Evolutionary conservation across 2,329 filamentous ascomycete species (phyloP).

Genomic region (Pezicula carpinea): DNA sequence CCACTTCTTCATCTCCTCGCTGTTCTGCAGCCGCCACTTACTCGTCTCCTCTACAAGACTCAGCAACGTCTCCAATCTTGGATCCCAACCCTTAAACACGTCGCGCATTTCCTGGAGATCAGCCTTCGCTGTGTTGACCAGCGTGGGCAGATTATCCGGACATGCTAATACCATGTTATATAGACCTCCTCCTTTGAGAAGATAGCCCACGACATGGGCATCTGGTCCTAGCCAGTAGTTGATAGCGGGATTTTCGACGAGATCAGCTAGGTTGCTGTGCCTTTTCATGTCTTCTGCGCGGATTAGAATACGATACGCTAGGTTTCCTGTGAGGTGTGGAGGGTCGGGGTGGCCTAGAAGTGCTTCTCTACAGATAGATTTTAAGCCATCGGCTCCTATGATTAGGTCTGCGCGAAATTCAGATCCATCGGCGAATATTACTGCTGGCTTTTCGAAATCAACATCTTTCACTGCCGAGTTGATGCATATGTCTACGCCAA

Average conservation of each 20-base stretch:
- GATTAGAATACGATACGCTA: constrained; percentile 38
- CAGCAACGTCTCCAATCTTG: constrained; percentile 3
- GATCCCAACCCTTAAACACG: constrained; percentile 7
- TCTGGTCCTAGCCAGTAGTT: constrained; percentile 40
- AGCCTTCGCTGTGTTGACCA: constrained; percentile 28
- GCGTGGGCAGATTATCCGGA: constrained; percentile 24
- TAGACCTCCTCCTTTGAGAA: constrained; percentile 33
- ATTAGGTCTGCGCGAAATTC: constrained; percentile 30
- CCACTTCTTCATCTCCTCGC: constrained; percentile 1
- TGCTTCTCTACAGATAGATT: constrained; percentile 30
- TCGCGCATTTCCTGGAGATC: constrained; percentile 5
- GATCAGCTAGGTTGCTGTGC: constrained; percentile 32
- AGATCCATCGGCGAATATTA: constrained; percentile 13
- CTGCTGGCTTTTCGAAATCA: constrained; percentile 14
- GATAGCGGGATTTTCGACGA: constrained; percentile 33
- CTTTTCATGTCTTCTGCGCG: constrained; percentile 36
- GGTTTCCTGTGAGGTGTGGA: constrained; percentile 37
- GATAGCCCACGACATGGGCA: constrained; percentile 40
- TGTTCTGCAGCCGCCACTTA: constrained; percentile 1
- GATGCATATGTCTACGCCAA: constrained; percentile 33
- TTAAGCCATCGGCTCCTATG: constrained; percentile 34
- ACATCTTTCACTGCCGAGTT: constrained; percentile 30
- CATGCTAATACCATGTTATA: constrained; percentile 40
- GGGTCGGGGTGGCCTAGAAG: constrained; percentile 39
- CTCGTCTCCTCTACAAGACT: constrained; percentile 3